Percentiles rank a stretch among this genome's conserved stretches.
Evolutionary conservation across 2,329 filamentous ascomycete species (phyloP).

Genomic region (Fusarium sp.): DNA sequence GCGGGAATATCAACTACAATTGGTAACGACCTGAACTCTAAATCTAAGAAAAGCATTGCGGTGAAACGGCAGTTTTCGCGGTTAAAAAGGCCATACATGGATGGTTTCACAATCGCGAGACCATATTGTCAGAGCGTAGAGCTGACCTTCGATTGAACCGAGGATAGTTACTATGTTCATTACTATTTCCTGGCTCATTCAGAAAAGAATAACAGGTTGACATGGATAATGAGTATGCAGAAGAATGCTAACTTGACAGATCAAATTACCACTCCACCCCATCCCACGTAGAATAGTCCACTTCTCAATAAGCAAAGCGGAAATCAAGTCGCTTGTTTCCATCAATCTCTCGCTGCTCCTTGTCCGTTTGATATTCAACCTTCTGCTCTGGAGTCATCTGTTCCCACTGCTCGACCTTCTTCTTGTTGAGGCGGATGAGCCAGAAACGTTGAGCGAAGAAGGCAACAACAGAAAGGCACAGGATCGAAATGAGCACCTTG

Average conservation of each 20-base stretch:
- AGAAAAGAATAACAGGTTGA: no score
- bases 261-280: not conserved
- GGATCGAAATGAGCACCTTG: conserved; percentile 67
- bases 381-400: conserved; percentile 61
- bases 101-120: not conserved
- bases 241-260: no score
- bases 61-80: not conserved
- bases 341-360: conserved; percentile 59
- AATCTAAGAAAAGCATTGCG: not conserved
- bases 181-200: no score
- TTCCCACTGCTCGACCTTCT: conserved; percentile 62
- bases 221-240: no score
- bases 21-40: conserved; percentile 15
- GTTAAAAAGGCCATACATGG: accelerated
- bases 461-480: conserved; percentile 61
- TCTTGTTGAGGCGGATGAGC: conserved; percentile 61
- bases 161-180: no score
- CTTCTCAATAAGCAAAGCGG: conserved; percentile 59
- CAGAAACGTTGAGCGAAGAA: conserved; percentile 64
- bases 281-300: no score
- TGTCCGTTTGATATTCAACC: conserved; percentile 60
- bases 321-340: conserved; percentile 66
- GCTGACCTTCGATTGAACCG: no score
- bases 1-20: conserved; percentile 6
- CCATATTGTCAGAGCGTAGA: no score